Conservation (phyloP, 2,329 filamentous ascomycete genomes). For the Incumbomyces lentus region DNA sequence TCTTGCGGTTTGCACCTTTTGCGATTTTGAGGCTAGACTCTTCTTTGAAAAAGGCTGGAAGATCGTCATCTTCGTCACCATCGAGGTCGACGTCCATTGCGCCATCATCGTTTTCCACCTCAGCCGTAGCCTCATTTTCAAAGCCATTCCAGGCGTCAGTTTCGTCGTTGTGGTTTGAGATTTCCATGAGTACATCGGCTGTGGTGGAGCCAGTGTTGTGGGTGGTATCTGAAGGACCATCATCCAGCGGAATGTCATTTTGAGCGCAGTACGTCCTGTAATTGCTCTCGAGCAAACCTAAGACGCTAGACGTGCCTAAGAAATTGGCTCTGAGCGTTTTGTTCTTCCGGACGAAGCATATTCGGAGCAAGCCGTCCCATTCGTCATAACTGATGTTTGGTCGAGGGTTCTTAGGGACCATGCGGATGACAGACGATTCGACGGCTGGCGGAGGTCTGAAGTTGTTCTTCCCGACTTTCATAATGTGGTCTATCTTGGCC, state of each 20-base stretch:
- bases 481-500: constrained; percentile 59
- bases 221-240: constrained; percentile 38
- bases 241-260: constrained; percentile 69
- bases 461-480: constrained; percentile 94
- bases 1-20: constrained; percentile 50
- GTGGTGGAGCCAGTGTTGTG: not conserved
- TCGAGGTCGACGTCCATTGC: constrained; percentile 37
- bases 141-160: constrained; percentile 21
- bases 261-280: constrained; percentile 85
- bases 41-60: constrained; percentile 78
- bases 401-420: constrained; percentile 75
- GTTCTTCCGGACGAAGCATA: constrained; percentile 82
- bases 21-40: constrained; percentile 18
- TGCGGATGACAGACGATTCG: constrained; percentile 79
- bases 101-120: constrained; percentile 32
- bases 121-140: constrained; percentile 15
- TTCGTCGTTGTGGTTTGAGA: constrained; percentile 23
- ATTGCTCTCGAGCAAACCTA: constrained; percentile 75
- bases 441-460: constrained; percentile 92
- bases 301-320: constrained; percentile 67
- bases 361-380: constrained; percentile 79
- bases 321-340: constrained; percentile 76
- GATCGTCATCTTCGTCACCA: constrained; percentile 44
- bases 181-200: constrained; percentile 28
- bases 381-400: constrained; percentile 89